Base-by-base conservation (phyloP, 192 early-diverging fungal genomes). In the Allomyces javanicus region DNA sequence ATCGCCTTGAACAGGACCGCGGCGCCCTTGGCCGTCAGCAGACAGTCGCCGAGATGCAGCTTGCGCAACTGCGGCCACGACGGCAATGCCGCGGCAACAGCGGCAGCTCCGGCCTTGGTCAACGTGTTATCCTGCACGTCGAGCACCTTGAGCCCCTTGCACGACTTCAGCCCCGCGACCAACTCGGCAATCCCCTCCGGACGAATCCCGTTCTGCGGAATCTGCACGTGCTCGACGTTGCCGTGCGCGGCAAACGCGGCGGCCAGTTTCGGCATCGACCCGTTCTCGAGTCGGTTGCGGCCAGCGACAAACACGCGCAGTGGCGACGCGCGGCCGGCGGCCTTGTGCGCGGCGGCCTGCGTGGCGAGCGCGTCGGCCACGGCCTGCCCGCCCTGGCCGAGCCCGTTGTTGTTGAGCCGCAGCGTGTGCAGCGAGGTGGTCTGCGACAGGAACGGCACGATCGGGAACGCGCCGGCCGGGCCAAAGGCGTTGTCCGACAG, bases 51-150 rank as follows among this genome's bases (percentile, higher is more conserved):
- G 45, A 98, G 70, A 72, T 98, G 92, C 24, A 98, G 79, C 21
- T 70, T 66, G 65, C 82, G 83, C 45, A 98, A 73, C 0, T 87
- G 65, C n/a, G 81, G 75, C 95, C 95, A 98, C 11, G 73, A 72
- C 10, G 80, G 72, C 45, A 98, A 74, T 5, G 87, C 87, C 22
- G 75, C 69, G 9, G 92, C 89, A 66, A 98, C 79, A 14, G 90
- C 89, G 19, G 69, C 64, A 33, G 90, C 88, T 22, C 95, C 95
- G 22, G 73, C 73, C 40, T 79, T 77, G 3, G 92, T 93, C 65
- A 98, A 94, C 0, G 95, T 98, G 76, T 98, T 98, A 72, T 98
- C 95, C 76, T 98, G 92, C 45, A 98, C 73, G 77, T 98, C 92
- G 25, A 98, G 70, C 63, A 84, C 77, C 62, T 85, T 75, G 61